phyloP scores from a whole-genome alignment of 2,329 filamentous ascomycete genomes.

The Aureobasidium sp. region DNA sequence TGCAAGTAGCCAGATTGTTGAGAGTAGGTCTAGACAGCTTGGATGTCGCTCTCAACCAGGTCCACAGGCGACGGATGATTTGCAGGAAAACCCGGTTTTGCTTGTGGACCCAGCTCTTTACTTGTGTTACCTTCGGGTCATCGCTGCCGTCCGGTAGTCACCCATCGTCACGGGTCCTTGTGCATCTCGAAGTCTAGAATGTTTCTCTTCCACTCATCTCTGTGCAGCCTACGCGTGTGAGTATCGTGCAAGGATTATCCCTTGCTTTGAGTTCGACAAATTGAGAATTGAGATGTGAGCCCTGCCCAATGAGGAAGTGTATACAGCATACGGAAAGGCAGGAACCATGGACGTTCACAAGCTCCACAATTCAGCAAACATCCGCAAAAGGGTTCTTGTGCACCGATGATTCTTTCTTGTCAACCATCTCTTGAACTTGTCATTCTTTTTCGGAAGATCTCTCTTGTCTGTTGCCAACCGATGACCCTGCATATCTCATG shows the following conservation, averaged over 20 bases:
- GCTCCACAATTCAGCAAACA: conserved; percentile 5
- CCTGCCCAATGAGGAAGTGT: neutral
- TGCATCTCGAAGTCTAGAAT: neutral
- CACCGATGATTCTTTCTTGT: neutral
- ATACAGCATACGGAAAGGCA: neutral
- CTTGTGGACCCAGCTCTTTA: neutral
- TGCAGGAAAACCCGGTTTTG: neutral
- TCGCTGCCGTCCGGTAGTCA: neutral
- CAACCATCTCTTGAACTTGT: neutral
- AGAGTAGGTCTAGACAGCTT: neutral
- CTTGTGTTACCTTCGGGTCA: neutral
- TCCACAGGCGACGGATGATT: neutral
- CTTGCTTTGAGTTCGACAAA: neutral
- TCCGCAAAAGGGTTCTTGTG: neutral
- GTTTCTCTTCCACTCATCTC: neutral
- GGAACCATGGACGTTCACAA: neutral
- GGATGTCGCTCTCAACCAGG: neutral
- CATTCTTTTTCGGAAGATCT: neutral
- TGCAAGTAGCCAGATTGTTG: conserved; percentile 4
- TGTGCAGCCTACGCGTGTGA: neutral
- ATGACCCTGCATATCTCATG: conserved; percentile 1
- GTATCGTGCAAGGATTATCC: neutral
- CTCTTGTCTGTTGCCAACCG: neutral
- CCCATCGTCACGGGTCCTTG: conserved; percentile 1
- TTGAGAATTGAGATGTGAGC: neutral